These are phyloP conservation scores for Leccinum disarticulatum DNA, from an alignment of 768 basidiomycete genomes.

Conservation along the genomic window DNA sequence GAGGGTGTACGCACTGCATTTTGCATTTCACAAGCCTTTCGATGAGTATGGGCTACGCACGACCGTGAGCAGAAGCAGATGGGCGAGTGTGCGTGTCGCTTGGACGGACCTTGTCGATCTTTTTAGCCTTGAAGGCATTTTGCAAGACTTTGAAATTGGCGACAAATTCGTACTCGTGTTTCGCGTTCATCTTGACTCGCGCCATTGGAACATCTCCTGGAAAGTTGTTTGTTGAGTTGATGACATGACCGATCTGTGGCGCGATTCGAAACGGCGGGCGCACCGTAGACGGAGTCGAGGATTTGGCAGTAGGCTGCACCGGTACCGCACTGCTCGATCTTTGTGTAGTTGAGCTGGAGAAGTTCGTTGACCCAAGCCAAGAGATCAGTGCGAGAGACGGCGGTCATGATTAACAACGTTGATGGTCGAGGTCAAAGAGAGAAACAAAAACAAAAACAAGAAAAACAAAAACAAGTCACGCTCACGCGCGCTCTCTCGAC, in stretches of 20 bases:
- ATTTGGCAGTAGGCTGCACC: slow-evolving; percentile 96
- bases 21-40: slow-evolving; percentile 96
- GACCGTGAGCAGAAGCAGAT: slow-evolving; percentile 7
- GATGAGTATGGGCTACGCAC: slow-evolving; percentile 83
- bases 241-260: slow-evolving; percentile 17
- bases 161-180: slow-evolving; percentile 93
- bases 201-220: slow-evolving; percentile 88
- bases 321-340: slow-evolving; percentile 87
- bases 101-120: slow-evolving; percentile 83
- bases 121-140: slow-evolving; percentile 85
- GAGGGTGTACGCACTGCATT: slow-evolving; percentile 78
- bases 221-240: slow-evolving; percentile 12
- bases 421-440: slow-evolving; percentile 4
- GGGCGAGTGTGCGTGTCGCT: neutral
- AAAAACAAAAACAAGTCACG: neutral
- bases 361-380: slow-evolving; percentile 94
- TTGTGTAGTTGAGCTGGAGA: slow-evolving; percentile 86
- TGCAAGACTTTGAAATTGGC: slow-evolving; percentile 97
- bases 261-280: slow-evolving; percentile 29
- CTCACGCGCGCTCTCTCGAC: neutral
- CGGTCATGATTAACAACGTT: slow-evolving; percentile 44
- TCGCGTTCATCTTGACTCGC: slow-evolving; percentile 94
- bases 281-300: slow-evolving; percentile 92
- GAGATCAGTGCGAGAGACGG: slow-evolving; percentile 79
- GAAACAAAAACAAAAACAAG: neutral